Base-by-base conservation (phyloP, 164 flowering plant genomes). In the Tinospora cordifolia region DNA sequence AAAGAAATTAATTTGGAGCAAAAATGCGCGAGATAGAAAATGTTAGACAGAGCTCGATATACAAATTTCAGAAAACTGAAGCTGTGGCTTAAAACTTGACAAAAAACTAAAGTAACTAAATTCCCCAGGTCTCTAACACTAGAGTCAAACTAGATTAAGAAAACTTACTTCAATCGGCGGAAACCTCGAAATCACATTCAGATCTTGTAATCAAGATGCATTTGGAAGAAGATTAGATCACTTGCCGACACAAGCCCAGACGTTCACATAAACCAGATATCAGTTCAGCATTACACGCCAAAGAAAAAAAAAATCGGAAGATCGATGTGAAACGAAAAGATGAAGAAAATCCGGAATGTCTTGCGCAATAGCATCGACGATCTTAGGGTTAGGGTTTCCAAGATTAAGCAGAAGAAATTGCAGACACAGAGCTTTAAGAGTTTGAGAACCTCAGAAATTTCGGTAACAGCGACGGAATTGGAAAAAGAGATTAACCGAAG, bases 311-410 rank as follows among this genome's bases (percentile, higher is more conserved):
- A 39, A 36, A 41, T 25, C 19, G 46, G 58, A 51, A 34, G 3
- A 68, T 30, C 71, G 38, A 12, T 2, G 4, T 26, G 65, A 54
- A 79, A 67, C 65, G 41, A 73, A 79, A 69, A 4, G 64, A 70
- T 70, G 36, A 22, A 21, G 63, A 24, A 27, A 44, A 66, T 67
- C 24, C 19, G 67, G 47, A 46, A 14, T 30, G 21, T 27, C 66
- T 60, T 44, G 1, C 30, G 4, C 44, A 47, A 41, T 14, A 19
- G 8, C 66, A 10, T 46, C 63, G 34, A 27, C 26, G 25, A 44
- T 10, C 47, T 44, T 13, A 44, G 39, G 39, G 62, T 17, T 62
- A 67, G 69, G 74, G 54, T 24, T 59, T 60, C 30, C 2, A 24
- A 69, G 60, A 6, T 54, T 54, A 21, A 21, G 9, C 24, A 54